Evolutionary conservation across 805 yeast species (phyloP), one percentile per base, ranked within the genome.

Genomic region (Kodamaea fukazawae): DNA sequence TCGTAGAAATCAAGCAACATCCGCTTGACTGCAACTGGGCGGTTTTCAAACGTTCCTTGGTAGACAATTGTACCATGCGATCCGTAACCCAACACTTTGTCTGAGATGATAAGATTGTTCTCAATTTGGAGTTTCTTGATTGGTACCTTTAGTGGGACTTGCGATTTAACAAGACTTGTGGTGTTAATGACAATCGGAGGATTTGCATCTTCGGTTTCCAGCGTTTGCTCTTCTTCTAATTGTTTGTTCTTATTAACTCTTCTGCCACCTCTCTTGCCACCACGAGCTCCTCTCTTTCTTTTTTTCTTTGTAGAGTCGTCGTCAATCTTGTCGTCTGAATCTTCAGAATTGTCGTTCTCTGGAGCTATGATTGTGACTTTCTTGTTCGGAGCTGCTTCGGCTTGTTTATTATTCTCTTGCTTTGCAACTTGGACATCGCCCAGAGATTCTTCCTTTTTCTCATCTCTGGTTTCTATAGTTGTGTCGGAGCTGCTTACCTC

Each of bases 41-140:
- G 73, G 49, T 80, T 83, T 55, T 91, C 96, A 64, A 90, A 93
- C 4, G 78, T 75, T 0, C 99, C 99, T 55, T 83, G 79, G 56
- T 80, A 88, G 1, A 93, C 99, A 20, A 91, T 88, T 0, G 99
- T 93, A 18, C 99, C 99, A 51, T 90, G 96, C 1, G 96, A 87
- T 1, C 99, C 99, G 58, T 87, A 88, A 1, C 99, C 99, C 36
- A 93, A 64, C n/a, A 89, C 75, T 20, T 74, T 78, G 46, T 84
- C 84, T 0, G 95, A 78, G 3, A 91, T 76, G 0, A 72, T 66
- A 46, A 87, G 60, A 41, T 75, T 79, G 38, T 72, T 77, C 37
- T 74, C 66, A 28, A 65, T 65, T 42, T 67, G 71, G 14, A 70
- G 61, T 43, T 57, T 64, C 46, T 56, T 60, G 29, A 47, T 46